Base-by-base conservation (phyloP, 768 basidiomycete species). In the Pleurotus tuber-regium region DNA sequence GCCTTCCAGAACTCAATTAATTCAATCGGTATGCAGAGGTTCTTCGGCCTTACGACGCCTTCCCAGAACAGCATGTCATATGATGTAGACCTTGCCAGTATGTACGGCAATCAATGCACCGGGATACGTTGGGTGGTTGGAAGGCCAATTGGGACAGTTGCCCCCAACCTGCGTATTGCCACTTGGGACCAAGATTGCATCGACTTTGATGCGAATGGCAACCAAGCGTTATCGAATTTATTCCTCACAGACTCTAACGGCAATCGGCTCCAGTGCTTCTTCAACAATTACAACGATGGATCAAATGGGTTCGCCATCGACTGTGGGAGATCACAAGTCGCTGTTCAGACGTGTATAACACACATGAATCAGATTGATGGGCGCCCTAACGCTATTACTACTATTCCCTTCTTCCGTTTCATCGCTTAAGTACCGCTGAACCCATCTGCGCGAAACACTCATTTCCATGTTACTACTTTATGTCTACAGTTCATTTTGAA, bases 231-330 rank as follows among this genome's bases (percentile, higher is more conserved):
- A 7, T 44, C 43, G 3, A 44, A 25, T 1, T 12, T 44, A 8
- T 26, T 14, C 28, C 8, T 44, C 43, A 29, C 21, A 10, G 43
- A 44, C 43, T 14, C 10, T 8, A 44, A 30, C 26, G 16, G 28
- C 7, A 44, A 44, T 16, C 43, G 28, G 14, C 21, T 28, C 16
- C 14, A 14, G 9, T 44, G 43, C 25, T 16, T 44, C 12, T 44
- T 44, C 43, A 31, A 44, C 43, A 44, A 44, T 16, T 44, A 26
- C 26, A 44, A 44, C 24, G 43, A 44, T n/a, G 43, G 43, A 4
- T 26, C 14, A 23, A 16, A 44, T 9, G 29, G 11, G 3, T 44
- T 44, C 9, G 43, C 23, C 28, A 44, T 44, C 21, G 43, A 30
- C 25, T 44, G 43, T 18, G 43, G 43, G 2, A 23, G 24, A n/a